Evolutionary conservation across 768 basidiomycete species (phyloP), one percentile per base, ranked within the genome.

Genomic region (Galerina marginata): DNA sequence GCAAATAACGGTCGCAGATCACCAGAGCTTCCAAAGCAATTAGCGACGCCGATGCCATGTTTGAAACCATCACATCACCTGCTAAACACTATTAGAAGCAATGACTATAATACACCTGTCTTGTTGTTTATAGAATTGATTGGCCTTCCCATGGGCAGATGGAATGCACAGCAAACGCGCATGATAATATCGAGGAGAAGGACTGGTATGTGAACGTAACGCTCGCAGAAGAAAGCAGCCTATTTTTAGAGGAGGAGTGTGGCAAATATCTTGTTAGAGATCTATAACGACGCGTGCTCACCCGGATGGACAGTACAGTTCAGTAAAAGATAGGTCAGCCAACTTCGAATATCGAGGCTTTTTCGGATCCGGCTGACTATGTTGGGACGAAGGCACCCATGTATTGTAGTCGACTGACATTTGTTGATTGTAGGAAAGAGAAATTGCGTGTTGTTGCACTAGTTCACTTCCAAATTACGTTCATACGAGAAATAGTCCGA

Each of bases 161-260:
- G 16, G 33, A 54, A 50, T 52, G 53, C 57, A 58, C 56, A 45
- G 46, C 54, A 47, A 36, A 52, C 26, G 53, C 54, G 57, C 58
- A 59, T 55, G 62, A 56, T 38, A 54, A 29, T 45, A 51, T 16
- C 33, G 23, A 25, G 38, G 51, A 51, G 57, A 63, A 59, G 53
- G 53, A 33, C 6, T 45, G 14, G 54, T 59, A 55, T 59, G 62
- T 39, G 62, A 63, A 59, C 29, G 26, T 38, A 39, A 40, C 29
- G 12, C 47, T 44, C n/a, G 44, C 54, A 55, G 49, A 58, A 59
- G 54, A 54, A 38, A 50, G 23, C 3, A 15, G 14, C 29, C 23
- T 59, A 59, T 59, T 63, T 59, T 59, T 59, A 46, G 48, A 48
- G 16, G 14, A 42, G 11, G 38, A 2, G 12, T 47, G 46, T 59